Percentiles rank a stretch among this genome's conserved stretches.
These are phyloP conservation scores for Cupressus sempervirens DNA, from an alignment of 75 land plant genomes.

Conservation along the genomic window DNA sequence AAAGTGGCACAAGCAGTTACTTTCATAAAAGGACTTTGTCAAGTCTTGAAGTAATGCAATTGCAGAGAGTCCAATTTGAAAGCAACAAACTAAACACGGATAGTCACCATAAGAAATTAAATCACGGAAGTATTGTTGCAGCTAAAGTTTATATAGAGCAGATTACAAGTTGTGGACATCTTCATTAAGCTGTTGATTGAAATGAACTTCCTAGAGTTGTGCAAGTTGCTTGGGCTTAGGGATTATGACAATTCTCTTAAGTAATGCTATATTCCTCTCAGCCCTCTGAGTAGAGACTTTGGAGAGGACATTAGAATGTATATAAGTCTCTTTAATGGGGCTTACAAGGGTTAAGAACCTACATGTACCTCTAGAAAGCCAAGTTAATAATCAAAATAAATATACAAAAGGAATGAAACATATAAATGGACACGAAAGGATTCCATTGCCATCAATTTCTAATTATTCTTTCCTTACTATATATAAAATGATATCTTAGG, in stretches of 20 bases:
- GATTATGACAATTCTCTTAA: not conserved
- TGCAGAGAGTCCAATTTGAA: not conserved
- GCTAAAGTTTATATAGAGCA: not conserved
- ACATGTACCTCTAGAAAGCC: not conserved
- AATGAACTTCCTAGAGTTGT: not conserved
- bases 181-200: not conserved
- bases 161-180: not conserved
- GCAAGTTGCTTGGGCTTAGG: not conserved
- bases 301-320: not conserved
- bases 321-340: not conserved
- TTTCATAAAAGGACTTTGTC: not conserved
- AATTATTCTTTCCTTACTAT: not conserved
- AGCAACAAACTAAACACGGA: not conserved
- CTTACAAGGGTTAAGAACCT: not conserved
- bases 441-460: not conserved
- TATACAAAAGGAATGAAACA: not conserved
- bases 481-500: not conserved
- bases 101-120: not conserved
- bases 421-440: not conserved
- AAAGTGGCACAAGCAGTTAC: not conserved
- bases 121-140: not conserved
- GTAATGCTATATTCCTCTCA: not conserved
- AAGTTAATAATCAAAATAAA: not conserved
- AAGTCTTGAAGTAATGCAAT: not conserved
- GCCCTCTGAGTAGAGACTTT: not conserved